phyloP scores from a whole-genome alignment of 805 yeast species.

The Schwanniomyces polymorphus region DNA sequence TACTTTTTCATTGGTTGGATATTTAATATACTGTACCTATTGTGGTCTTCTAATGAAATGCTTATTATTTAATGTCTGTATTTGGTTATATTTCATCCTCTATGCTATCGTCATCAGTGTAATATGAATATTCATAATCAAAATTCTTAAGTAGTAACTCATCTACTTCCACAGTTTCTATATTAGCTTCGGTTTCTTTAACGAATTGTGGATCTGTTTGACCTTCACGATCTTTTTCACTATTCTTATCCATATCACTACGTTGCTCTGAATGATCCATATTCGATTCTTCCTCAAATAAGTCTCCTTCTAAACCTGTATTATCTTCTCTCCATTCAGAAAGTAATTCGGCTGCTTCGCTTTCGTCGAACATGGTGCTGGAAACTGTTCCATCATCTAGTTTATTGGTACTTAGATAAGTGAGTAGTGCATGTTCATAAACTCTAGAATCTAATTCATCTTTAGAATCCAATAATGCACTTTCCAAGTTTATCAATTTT shows the following conservation, averaged over 20 bases:
- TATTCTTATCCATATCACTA: background rate
- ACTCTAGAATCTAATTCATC: conserved; percentile 12
- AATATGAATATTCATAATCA: conserved; percentile 7
- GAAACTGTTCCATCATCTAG: conserved; percentile 5
- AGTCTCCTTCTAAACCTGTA: background rate
- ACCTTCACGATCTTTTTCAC: background rate
- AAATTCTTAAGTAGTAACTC: conserved; percentile 3
- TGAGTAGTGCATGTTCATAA: conserved; percentile 19
- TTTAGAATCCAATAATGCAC: conserved; percentile 8
- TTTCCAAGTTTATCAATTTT: conserved; percentile 6
- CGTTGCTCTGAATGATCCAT: background rate
- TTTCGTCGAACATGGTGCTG: conserved; percentile 4
- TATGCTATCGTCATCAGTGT: conserved; percentile 1
- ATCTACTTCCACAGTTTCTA: background rate
- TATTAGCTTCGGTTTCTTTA: background rate
- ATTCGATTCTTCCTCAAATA: no score
- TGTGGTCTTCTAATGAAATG: background rate
- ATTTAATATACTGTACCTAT: background rate
- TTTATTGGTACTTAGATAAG: conserved; percentile 12
- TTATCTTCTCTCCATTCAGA: conserved; percentile 3
- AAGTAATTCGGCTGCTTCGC: conserved; percentile 4
- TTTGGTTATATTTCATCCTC: background rate
- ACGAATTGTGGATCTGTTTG: background rate
- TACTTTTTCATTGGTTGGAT: background rate
- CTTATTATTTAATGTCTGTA: background rate